Evolutionary conservation across 306 rosid genomes (phyloP), one percentile per base, ranked within the genome.

Genomic region (Prunus mongolica): DNA sequence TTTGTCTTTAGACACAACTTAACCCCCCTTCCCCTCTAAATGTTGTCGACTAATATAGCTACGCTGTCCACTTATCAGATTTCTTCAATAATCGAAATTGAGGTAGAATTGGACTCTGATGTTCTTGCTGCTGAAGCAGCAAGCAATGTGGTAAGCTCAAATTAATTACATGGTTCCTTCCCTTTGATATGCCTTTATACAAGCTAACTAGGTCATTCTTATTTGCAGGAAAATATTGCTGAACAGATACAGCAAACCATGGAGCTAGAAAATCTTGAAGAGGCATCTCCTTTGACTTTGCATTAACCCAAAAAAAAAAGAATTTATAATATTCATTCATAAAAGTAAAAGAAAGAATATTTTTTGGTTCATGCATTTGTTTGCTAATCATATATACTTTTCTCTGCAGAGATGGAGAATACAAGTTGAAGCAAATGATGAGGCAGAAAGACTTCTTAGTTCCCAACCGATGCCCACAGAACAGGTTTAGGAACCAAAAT

Each of bases 181-280:
- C 68, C 81, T n/a, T 79, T 69, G 9, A 71, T 38, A 73, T 58
- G 6, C 14, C 67, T 57, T 46, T 10, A 25, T 30, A 75, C 15
- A 32, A 22, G 78, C 78, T 76, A 51, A 75, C 8, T 0, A 1
- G 62, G 20, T n/a, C 19, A 65, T 56, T 25, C 20, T 20, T 55
- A 57, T 78, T 84, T 88, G 71, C 92, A 95, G 99, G 91, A 86
- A 78, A 89, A 87, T 75, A 82, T 92, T 80, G 77, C 91, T 24
- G 97, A 92, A 78, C 97, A 92, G 83, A 95, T 95, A 80, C 86
- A 90, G 71, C 97, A 95, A 85, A 88, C 90, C 79, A 90, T 95
- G 96, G 97, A 87, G 85, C 91, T 95, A 78, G 99, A 95, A 84
- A 88, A 92, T 86, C 91, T 95, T 49, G 97, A 95, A 81, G 99